Conservation (phyloP, 345 rosid species). For the Pelargonium nanum region DNA sequence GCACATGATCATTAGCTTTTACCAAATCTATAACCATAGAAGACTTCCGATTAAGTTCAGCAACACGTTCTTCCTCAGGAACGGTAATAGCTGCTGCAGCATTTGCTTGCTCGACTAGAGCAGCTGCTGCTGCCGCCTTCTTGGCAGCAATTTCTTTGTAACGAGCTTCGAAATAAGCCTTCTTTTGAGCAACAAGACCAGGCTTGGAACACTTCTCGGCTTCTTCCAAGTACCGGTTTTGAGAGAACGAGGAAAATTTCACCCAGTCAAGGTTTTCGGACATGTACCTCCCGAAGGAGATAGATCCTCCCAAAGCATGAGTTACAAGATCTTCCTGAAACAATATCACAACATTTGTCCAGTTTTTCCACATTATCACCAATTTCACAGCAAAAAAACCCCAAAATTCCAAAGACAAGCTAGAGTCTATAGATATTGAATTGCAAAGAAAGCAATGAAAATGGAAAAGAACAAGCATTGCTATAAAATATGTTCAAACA, state of each 20-base stretch:
- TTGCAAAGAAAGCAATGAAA: background rate
- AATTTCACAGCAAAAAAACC: background rate
- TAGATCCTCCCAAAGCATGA: slow-evolving; percentile 56
- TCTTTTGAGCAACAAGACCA: slow-evolving; percentile 89
- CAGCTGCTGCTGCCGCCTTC: slow-evolving; percentile 41
- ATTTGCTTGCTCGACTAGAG: slow-evolving; percentile 25
- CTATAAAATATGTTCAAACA: too few species aligned
- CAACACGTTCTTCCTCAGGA: slow-evolving; percentile 11
- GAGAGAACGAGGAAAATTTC: slow-evolving; percentile 87
- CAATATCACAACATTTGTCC: background rate
- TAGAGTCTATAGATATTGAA: background rate
- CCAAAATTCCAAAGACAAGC: background rate
- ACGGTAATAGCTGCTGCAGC: slow-evolving; percentile 6
- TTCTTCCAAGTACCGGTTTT: slow-evolving; percentile 85
- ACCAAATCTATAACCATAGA: slow-evolving; percentile 11
- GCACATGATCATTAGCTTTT: slow-evolving; percentile 6
- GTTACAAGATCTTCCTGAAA: slow-evolving; percentile 46
- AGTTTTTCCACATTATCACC: background rate
- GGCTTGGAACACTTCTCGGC: slow-evolving; percentile 70
- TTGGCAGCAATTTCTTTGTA: slow-evolving; percentile 63
- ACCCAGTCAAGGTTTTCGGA: slow-evolving; percentile 81
- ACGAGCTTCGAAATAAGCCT: slow-evolving; percentile 81
- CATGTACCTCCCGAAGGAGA: slow-evolving; percentile 78
- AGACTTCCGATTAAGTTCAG: slow-evolving; percentile 5
- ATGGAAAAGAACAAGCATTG: background rate